Percentiles rank a stretch among this genome's conserved stretches.
phyloP scores from a whole-genome alignment of 805 yeast species.

The Pichia cabralensis region DNA sequence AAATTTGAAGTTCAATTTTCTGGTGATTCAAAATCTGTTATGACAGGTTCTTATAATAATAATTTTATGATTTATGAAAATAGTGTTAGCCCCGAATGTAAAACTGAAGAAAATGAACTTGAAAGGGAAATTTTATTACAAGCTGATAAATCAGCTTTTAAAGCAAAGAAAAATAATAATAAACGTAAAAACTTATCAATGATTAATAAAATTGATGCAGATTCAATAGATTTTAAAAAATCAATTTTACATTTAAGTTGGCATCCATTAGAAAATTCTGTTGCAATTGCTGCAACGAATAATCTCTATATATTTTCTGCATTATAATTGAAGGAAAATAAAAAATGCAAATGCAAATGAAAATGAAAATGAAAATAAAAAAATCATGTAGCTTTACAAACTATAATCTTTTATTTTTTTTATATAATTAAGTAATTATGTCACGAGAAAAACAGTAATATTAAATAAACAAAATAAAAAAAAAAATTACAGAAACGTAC shows the following conservation, averaged over 20 bases:
- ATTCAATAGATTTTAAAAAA: constrained; percentile 86
- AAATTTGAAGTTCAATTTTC: constrained; percentile 94
- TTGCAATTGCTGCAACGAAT: constrained; percentile 97
- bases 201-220: constrained; percentile 60
- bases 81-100: constrained; percentile 32
- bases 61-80: constrained; percentile 95
- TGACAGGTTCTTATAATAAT: constrained; percentile 97
- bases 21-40: constrained; percentile 84
- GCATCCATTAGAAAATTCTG: constrained; percentile 96
- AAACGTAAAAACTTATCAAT: constrained; percentile 28
- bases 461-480: too few relatives aligned
- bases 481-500: too few relatives aligned
- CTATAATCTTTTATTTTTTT: too few relatives aligned
- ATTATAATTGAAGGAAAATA: constrained; percentile 28
- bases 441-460: too few relatives aligned
- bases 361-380: neutral
- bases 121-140: constrained; percentile 72
- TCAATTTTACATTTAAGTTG: constrained; percentile 91
- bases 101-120: constrained; percentile 16
- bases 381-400: neutral
- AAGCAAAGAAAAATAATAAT: constrained; percentile 56
- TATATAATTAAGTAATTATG: too few relatives aligned
- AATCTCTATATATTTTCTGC: constrained; percentile 81
- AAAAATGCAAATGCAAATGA: neutral
- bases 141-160: constrained; percentile 97